Percentiles rank a stretch among this genome's conserved stretches.
Conservation (phyloP, 768 basidiomycete species). For the Inosperma sp. region DNA sequence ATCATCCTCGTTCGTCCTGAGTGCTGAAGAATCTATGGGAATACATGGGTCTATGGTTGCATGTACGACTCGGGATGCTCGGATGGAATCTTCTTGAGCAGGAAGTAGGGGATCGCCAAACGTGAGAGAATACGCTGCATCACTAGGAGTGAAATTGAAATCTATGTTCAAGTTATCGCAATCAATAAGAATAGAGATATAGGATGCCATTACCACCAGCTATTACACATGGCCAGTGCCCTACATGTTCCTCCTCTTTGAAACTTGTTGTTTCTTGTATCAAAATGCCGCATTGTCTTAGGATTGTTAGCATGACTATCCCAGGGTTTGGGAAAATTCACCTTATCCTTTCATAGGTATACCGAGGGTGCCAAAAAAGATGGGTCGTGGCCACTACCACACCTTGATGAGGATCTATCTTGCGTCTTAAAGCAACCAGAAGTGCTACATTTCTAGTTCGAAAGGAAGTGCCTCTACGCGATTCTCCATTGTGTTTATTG, state of each 20-base stretch:
- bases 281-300: conserved; percentile 75
- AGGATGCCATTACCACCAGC: conserved; percentile 61
- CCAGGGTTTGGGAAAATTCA: conserved; percentile 18
- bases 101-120: conserved; percentile 54
- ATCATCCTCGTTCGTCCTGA: conserved; percentile 48
- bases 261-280: conserved; percentile 59
- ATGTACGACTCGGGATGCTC: conserved; percentile 68
- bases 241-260: conserved; percentile 38
- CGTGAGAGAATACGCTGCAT: conserved; percentile 77
- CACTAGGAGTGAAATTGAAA: conserved; percentile 84
- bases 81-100: conserved; percentile 49
- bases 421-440: conserved; percentile 59
- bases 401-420: conserved; percentile 42
- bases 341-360: conserved; percentile 80
- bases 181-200: not conserved
- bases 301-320: not conserved
- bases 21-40: too few relatives aligned
- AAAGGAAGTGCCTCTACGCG: conserved; percentile 54
- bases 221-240: conserved; percentile 74
- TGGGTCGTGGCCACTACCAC: conserved; percentile 85
- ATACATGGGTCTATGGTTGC: conserved; percentile 62
- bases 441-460: conserved; percentile 77
- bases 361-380: conserved; percentile 94
- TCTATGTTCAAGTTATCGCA: conserved; percentile 42
- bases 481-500: conserved; percentile 26